These are phyloP conservation scores for Ceratocystis lukuohia DNA, from an alignment of 2,329 filamentous ascomycete genomes.

Conservation along the genomic window DNA sequence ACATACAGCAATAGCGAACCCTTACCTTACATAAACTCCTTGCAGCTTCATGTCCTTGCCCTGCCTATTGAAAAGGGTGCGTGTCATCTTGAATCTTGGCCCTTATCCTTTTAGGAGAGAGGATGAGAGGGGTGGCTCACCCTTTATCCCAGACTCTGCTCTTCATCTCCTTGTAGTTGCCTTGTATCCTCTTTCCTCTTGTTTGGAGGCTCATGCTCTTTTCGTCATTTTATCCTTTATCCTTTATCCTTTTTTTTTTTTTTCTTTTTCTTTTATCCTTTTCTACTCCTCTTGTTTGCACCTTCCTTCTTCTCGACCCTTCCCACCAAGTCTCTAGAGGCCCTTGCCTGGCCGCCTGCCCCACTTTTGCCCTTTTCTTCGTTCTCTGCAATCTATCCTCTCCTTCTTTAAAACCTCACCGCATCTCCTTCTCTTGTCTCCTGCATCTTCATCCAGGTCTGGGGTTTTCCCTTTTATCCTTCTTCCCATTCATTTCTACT, in stretches of 20 bases:
- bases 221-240: background rate
- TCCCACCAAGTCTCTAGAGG: too few relatives aligned
- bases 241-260: background rate
- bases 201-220: background rate
- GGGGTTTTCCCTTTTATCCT: background rate
- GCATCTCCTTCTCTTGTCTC: conserved; percentile 12
- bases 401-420: conserved; percentile 14
- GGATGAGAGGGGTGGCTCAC: too few relatives aligned
- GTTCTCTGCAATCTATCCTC: background rate
- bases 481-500: conserved; percentile 10
- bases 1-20: too few relatives aligned
- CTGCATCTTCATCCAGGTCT: background rate
- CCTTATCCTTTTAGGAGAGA: background rate
- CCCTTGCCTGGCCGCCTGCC: background rate
- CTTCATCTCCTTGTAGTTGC: background rate
- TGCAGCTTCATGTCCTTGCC: background rate
- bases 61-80: background rate
- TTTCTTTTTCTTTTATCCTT: background rate
- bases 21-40: background rate
- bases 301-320: background rate
- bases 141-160: too few relatives aligned
- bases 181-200: background rate
- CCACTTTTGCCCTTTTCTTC: background rate
- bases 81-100: background rate
- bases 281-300: background rate